These are phyloP conservation scores for Lanmaoa pseudosensibilis DNA, from an alignment of 768 basidiomycete species.

Conservation along the genomic window DNA sequence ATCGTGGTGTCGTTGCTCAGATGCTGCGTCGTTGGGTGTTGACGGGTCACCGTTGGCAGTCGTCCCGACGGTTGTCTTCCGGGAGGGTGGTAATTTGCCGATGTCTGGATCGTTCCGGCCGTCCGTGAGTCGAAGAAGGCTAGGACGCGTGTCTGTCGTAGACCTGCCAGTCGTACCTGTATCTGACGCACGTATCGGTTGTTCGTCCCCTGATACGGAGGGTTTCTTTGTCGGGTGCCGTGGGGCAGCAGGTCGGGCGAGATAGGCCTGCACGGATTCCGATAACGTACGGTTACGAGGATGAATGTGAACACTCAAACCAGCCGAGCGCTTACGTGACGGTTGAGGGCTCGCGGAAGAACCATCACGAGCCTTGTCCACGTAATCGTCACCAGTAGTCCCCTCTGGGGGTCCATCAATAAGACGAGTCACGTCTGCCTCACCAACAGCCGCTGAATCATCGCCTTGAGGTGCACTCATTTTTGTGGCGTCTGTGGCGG, in stretches of 20 bases:
- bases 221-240: neutral
- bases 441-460: neutral
- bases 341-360: constrained; percentile 17
- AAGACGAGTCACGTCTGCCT: neutral
- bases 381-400: constrained; percentile 4
- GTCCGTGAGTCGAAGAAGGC: constrained; percentile 6
- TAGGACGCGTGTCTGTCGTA: neutral
- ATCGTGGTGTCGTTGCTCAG: neutral
- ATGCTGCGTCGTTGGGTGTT: neutral
- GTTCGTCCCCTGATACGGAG: neutral
- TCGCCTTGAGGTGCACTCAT: neutral
- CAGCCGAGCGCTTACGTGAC: constrained; percentile 23
- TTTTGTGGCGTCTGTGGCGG: neutral
- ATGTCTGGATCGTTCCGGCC: neutral
- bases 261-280: constrained; percentile 51
- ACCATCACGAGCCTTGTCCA: constrained; percentile 6
- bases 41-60: neutral
- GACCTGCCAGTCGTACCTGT: too few relatives aligned
- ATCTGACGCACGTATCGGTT: neutral
- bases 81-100: neutral
- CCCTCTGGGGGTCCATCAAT: neutral
- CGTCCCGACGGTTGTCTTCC: neutral
- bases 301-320: constrained; percentile 9
- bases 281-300: constrained; percentile 44
- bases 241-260: constrained; percentile 22